A percentile compares a stretch with the other conserved stretches of the same genome.
Conservation (phyloP, 2,329 filamentous ascomycete genomes). For the Macroventuria anomochaeta region DNA sequence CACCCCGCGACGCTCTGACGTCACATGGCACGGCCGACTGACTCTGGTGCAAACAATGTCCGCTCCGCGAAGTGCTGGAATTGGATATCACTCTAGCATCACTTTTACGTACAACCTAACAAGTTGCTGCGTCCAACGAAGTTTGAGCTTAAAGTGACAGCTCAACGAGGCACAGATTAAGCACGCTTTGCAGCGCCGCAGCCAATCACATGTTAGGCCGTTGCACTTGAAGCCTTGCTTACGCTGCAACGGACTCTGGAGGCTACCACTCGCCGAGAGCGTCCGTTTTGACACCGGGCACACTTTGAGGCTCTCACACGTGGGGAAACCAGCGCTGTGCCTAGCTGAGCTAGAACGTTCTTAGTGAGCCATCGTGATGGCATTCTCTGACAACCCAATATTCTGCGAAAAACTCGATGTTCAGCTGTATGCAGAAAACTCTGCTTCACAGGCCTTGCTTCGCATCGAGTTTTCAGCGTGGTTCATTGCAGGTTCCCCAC, state of each 20-base stretch:
- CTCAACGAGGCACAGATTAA: background rate
- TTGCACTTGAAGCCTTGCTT: constrained; percentile 4
- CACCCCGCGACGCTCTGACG: constrained; percentile 19
- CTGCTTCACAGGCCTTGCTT: background rate
- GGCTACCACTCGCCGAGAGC: constrained; percentile 14
- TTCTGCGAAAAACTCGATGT: constrained; percentile 15
- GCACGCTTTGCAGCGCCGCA: background rate
- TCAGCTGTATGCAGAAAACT: constrained; percentile 3
- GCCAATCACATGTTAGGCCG: constrained; percentile 11
- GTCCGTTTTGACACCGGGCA: constrained; percentile 1
- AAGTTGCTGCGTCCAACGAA: background rate
- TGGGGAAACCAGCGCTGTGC: constrained; percentile 10
- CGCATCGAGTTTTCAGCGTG: background rate
- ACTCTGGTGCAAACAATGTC: background rate
- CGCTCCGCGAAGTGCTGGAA: background rate
- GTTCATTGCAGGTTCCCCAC: background rate
- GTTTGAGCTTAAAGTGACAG: constrained; percentile 2
- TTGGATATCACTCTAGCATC: constrained; percentile 1
- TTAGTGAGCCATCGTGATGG: constrained; percentile 16
- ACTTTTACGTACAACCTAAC: constrained; percentile 2
- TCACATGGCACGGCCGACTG: constrained; percentile 4
- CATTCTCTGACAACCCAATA: constrained; percentile 20
- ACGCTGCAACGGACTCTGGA: background rate
- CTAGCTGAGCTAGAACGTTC: constrained; percentile 6
- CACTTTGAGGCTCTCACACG: constrained; percentile 12